Evolutionary conservation across 441 rosid genomes (phyloP).

Genomic region (Biscutella laevigata): DNA sequence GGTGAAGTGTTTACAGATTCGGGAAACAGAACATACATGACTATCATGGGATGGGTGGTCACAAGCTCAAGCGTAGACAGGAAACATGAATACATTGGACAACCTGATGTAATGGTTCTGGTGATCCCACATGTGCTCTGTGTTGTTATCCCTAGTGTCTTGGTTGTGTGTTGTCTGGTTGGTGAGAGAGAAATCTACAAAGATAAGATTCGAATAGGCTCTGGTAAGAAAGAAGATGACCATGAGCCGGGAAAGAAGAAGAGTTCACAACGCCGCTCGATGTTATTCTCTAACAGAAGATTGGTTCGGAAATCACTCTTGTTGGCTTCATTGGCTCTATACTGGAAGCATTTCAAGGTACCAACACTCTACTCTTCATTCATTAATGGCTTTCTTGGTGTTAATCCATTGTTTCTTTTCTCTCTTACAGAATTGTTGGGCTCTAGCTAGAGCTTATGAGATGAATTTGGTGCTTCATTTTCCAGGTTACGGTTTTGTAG

Average conservation of each 20-base stretch:
- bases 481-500: slow-evolving; percentile 54
- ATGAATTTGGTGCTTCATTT: slow-evolving; percentile 79
- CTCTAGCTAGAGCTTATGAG: slow-evolving; percentile 68
- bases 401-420: too few relatives aligned
- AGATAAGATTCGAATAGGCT: slow-evolving; percentile 41
- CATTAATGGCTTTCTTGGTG: too few relatives aligned
- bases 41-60: slow-evolving; percentile 77
- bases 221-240: slow-evolving; percentile 72
- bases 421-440: slow-evolving; percentile 59
- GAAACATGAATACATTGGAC: slow-evolving; percentile 50
- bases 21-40: slow-evolving; percentile 57
- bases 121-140: slow-evolving; percentile 73
- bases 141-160: slow-evolving; percentile 53
- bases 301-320: slow-evolving; percentile 49
- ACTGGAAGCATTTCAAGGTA: slow-evolving; percentile 78
- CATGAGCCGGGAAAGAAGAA: slow-evolving; percentile 26
- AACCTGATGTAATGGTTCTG: slow-evolving; percentile 72
- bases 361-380: too few relatives aligned
- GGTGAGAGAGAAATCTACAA: slow-evolving; percentile 53
- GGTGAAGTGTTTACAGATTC: slow-evolving; percentile 61
- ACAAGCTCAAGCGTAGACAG: slow-evolving; percentile 21
- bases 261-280: slow-evolving; percentile 20
- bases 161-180: slow-evolving; percentile 46
- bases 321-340: slow-evolving; percentile 48
- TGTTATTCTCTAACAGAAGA: slow-evolving; percentile 31